Evolutionary conservation across 2,329 filamentous ascomycete species (phyloP).

Genomic region (Neonectria ditissima): DNA sequence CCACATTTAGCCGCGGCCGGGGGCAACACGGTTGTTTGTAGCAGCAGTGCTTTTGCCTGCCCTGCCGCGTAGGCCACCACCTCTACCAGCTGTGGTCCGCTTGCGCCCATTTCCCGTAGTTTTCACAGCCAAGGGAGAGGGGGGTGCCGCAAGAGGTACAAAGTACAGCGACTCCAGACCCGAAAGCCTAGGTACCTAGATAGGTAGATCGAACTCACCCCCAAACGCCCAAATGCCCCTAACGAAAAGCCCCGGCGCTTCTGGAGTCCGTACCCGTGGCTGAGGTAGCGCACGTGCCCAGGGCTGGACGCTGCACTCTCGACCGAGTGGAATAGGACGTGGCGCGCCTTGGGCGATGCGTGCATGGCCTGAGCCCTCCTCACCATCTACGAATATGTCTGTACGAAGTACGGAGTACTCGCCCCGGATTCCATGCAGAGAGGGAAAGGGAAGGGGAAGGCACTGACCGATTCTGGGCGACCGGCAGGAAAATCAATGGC

Average conservation of each 20-base stretch:
- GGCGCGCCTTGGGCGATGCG: neutral
- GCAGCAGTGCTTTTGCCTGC: neutral
- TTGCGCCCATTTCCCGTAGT: neutral
- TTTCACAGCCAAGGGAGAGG: neutral
- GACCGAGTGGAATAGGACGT: neutral
- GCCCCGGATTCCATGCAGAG: neutral
- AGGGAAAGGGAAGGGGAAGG: no score
- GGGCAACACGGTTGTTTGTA: no score
- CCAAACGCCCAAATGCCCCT: no score
- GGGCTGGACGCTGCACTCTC: no score
- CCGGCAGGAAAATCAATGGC: neutral
- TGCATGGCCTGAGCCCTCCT: neutral
- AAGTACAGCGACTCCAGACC: neutral
- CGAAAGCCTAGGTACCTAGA: no score
- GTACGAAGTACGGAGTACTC: no score
- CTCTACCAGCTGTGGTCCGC: no score
- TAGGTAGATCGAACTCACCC: neutral
- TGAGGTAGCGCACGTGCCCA: no score
- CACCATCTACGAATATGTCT: neutral
- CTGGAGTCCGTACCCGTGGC: no score
- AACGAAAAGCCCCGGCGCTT: neutral
- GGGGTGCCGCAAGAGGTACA: no score
- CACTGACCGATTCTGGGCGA: neutral
- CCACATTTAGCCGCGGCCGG: constrained; percentile 28
- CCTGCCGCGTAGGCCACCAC: no score